Evolutionary conservation across 75 land plant species (phyloP).

Genomic region (Ceratopteris richardii): DNA sequence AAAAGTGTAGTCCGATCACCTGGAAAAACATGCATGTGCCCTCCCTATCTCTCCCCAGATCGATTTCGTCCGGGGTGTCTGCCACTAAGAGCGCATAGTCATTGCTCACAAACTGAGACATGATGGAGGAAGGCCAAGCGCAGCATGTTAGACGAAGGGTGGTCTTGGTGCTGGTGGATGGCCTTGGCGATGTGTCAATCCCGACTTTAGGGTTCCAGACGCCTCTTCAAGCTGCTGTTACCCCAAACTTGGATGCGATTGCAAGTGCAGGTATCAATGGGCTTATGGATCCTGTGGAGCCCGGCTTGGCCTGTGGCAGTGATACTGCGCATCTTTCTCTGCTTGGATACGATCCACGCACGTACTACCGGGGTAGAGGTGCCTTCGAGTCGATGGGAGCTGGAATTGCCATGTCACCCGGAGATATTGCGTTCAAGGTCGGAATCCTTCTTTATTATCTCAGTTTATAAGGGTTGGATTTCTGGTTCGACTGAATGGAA

Average conservation of each 20-base stretch:
- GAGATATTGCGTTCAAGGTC: conserved; percentile 99
- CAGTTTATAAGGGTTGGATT: background rate
- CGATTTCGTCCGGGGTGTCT: no score
- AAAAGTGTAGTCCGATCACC: no score
- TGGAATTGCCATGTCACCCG: conserved; percentile 97
- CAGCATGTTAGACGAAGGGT: conserved; percentile 43
- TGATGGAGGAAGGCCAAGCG: no score
- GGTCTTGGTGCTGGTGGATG: conserved; percentile 87
- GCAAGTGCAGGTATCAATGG: conserved; percentile 94
- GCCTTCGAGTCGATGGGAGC: conserved; percentile 99
- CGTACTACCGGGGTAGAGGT: conserved; percentile 91
- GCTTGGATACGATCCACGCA: conserved; percentile 83
- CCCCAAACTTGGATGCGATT: conserved; percentile 86
- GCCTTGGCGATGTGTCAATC: conserved; percentile 79
- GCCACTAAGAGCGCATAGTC: no score
- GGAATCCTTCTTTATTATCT: background rate
- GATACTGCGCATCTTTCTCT: conserved; percentile 97
- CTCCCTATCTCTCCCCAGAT: no score
- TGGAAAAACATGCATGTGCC: no score
- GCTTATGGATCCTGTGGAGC: conserved; percentile 98
- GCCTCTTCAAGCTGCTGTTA: conserved; percentile 65
- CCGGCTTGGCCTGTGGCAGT: conserved; percentile 95
- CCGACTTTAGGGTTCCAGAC: conserved; percentile 60
- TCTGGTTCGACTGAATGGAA: no score
- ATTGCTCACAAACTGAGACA: no score